These are phyloP conservation scores for Bullera alba DNA, from an alignment of 768 basidiomycete species.

Conservation along the genomic window DNA sequence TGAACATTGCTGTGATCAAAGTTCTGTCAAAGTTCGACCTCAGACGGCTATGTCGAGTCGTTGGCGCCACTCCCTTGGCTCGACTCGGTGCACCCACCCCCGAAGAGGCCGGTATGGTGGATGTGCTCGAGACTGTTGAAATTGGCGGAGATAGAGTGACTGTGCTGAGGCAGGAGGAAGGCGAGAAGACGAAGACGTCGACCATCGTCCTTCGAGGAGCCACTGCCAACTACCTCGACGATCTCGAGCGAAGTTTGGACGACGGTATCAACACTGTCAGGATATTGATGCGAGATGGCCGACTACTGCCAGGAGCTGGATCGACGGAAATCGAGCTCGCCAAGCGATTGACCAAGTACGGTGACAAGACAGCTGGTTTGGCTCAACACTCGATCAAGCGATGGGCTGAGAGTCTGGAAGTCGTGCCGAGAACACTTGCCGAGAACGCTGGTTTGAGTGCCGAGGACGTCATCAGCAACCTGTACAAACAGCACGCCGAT, in stretches of 20 bases:
- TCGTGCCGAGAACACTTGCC: slow-evolving; percentile 82
- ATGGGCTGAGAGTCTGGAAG: slow-evolving; percentile 82
- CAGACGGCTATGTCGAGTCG: slow-evolving; percentile 85
- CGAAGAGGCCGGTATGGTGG: slow-evolving; percentile 89
- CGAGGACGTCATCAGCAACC: slow-evolving; percentile 78
- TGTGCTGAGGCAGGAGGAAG: slow-evolving; percentile 81
- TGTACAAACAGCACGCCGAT: slow-evolving; percentile 84
- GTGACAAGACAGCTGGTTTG: slow-evolving; percentile 78
- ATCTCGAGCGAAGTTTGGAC: slow-evolving; percentile 91
- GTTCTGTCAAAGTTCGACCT: slow-evolving; percentile 97
- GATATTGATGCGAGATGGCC: slow-evolving; percentile 76
- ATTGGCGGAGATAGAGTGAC: slow-evolving; percentile 97
- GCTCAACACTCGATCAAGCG: slow-evolving; percentile 88
- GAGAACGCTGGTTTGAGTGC: slow-evolving; percentile 89
- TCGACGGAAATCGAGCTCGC: slow-evolving; percentile 92
- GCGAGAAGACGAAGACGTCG: slow-evolving; percentile 76
- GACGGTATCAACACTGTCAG: slow-evolving; percentile 97
- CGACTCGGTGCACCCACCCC: slow-evolving; percentile 91
- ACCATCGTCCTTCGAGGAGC: slow-evolving; percentile 94
- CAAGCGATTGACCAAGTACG: slow-evolving; percentile 72
- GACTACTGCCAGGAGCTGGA: slow-evolving; percentile 89
- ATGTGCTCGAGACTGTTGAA: slow-evolving; percentile 90
- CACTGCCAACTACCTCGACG: slow-evolving; percentile 87
- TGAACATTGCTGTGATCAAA: slow-evolving; percentile 90
- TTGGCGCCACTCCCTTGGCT: slow-evolving; percentile 91